Evolutionary conservation across 2,329 filamentous ascomycete species (phyloP).

Genomic region (Blastomyces percursus): DNA sequence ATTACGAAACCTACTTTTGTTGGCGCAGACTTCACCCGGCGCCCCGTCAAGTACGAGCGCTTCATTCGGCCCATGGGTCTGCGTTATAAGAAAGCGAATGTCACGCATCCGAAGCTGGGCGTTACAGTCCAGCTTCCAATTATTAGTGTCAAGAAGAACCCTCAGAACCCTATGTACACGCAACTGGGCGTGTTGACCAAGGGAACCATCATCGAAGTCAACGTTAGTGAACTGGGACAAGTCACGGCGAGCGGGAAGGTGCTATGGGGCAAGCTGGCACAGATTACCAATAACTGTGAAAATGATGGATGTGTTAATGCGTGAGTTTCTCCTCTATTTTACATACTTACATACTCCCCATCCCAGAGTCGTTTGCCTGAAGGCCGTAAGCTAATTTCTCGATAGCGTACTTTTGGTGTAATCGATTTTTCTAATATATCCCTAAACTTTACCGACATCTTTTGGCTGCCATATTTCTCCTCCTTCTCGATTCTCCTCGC

Average conservation of each 20-base stretch:
- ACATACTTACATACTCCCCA: background rate
- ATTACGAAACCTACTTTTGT: slow-evolving; percentile 83
- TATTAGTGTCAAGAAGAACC: slow-evolving; percentile 70
- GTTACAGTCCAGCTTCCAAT: slow-evolving; percentile 84
- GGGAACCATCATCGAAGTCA: slow-evolving; percentile 79
- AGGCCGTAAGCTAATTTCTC: background rate
- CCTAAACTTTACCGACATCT: slow-evolving; percentile 9
- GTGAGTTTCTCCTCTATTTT: slow-evolving; percentile 23
- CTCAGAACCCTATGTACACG: slow-evolving; percentile 81
- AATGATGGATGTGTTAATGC: slow-evolving; percentile 54
- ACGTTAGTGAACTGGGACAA: slow-evolving; percentile 81
- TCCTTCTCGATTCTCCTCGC: background rate
- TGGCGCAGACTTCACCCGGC: slow-evolving; percentile 75
- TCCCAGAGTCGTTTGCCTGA: background rate
- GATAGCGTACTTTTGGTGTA: slow-evolving; percentile 18
- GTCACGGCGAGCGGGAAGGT: slow-evolving; percentile 88
- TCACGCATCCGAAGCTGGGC: slow-evolving; percentile 64
- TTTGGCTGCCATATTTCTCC: slow-evolving; percentile 11
- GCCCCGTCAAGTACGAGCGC: slow-evolving; percentile 66
- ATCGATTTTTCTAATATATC: background rate
- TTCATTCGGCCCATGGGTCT: slow-evolving; percentile 69
- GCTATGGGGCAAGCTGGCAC: slow-evolving; percentile 78
- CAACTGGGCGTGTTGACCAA: slow-evolving; percentile 83
- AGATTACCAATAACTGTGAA: slow-evolving; percentile 47
- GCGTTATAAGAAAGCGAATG: slow-evolving; percentile 67